Conservation (phyloP, 1,139 yeast genomes). For the Candida smagusa region DNA sequence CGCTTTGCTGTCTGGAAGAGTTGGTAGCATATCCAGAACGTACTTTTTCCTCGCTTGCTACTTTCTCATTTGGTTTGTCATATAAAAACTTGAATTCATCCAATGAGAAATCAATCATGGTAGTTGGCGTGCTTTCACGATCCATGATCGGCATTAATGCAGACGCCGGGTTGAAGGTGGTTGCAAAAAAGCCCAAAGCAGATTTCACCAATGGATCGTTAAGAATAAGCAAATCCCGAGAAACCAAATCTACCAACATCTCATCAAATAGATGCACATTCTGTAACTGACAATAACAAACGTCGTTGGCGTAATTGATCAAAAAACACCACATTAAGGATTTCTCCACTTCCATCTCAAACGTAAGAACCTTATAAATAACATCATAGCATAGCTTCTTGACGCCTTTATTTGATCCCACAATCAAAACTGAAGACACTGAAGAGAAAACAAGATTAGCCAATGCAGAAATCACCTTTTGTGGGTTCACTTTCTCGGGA, state of each 20-base stretch:
- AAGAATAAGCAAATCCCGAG: conserved; percentile 8
- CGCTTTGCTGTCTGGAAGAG: conserved; percentile 28
- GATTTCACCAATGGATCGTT: conserved; percentile 21
- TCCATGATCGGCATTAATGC: conserved; percentile 3
- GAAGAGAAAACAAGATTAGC: conserved; percentile 18
- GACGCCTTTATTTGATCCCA: conserved; percentile 4
- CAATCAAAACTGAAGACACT: conserved; percentile 13
- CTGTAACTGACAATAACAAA: conserved; percentile 27
- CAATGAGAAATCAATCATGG: conserved; percentile 6
- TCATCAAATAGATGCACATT: conserved; percentile 18
- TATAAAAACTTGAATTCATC: conserved; percentile 18
- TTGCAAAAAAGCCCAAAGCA: conserved; percentile 22
- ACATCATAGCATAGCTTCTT: conserved; percentile 7
- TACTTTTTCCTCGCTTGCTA: background rate
- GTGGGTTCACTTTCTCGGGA: conserved; percentile 8
- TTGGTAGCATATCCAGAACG: conserved; percentile 12
- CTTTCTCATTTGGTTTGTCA: background rate
- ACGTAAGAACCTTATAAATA: conserved; percentile 9
- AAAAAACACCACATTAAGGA: conserved; percentile 26
- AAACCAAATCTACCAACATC: conserved; percentile 18
- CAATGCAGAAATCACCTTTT: conserved; percentile 14
- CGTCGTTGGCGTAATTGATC: conserved; percentile 28
- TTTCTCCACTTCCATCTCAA: conserved; percentile 9
- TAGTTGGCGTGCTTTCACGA: no score
- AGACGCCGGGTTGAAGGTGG: conserved; percentile 16